Percentiles rank a stretch among this genome's conserved stretches.
phyloP scores from a whole-genome alignment of 2,329 filamentous ascomycete genomes.

The Pseudopyrenochaeta lycopersici region DNA sequence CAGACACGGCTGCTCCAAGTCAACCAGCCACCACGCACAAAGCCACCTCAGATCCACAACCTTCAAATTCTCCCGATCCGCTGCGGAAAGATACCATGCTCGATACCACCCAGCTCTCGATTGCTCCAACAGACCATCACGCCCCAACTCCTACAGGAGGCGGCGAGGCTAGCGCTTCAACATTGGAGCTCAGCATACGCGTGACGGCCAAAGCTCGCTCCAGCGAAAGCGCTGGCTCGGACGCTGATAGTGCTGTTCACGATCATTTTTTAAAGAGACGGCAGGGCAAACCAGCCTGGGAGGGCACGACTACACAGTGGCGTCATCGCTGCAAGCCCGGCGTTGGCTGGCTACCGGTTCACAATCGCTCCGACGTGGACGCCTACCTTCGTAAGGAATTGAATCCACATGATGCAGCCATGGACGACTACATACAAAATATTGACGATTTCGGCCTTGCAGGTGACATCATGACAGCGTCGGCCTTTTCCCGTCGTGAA shows the following conservation, averaged over 20 bases:
- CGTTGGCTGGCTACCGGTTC: constrained; percentile 44
- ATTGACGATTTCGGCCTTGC: constrained; percentile 59
- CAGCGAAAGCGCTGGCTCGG: constrained; percentile 25
- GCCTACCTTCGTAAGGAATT: constrained; percentile 28
- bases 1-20: constrained; percentile 2
- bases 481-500: constrained; percentile 42
- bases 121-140: constrained; percentile 7
- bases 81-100: neutral
- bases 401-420: constrained; percentile 47
- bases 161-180: constrained; percentile 3
- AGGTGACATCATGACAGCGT: constrained; percentile 34
- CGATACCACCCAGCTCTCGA: constrained; percentile 2
- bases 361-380: constrained; percentile 31
- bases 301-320: constrained; percentile 41
- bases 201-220: constrained; percentile 3
- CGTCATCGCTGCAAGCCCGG: constrained; percentile 46
- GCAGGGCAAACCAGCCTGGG: constrained; percentile 40
- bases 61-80: neutral
- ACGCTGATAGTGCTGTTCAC: constrained; percentile 31
- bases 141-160: neutral
- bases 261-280: constrained; percentile 35
- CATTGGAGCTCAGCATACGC: constrained; percentile 17
- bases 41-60: neutral
- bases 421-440: constrained; percentile 77
- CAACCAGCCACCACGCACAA: neutral